Evolutionary conservation across 352 stramenopile species (phyloP), one percentile per base, ranked within the genome.

Genomic region (Phytophthora megakarya): DNA sequence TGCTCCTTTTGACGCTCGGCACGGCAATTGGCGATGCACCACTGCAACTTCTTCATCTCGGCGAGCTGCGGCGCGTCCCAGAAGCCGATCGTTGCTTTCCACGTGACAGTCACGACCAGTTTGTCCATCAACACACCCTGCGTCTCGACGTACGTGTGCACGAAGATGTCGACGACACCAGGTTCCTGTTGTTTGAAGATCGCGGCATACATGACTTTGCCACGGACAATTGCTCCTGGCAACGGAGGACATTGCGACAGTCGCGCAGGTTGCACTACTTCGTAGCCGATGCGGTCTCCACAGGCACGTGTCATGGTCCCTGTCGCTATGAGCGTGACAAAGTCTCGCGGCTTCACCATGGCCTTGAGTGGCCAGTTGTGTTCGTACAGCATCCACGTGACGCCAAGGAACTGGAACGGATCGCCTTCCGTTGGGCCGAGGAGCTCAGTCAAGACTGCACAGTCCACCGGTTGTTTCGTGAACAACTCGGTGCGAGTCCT

Each of bases 251-350:
- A 70, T 16, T 61, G 38, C 12, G 33, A 5, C 16, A 75, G 54
- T 11, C 46, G 52, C 18, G 81, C 71, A n/a, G 81, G 84, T 38
- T 82, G 72, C 13, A 72, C 67, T 32, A 82, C 57, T 25, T 82
- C 71, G 55, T 73, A 82, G 40, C 74, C 74, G 37, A 82, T 64
- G 5, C 51, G 49, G 15, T 82, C 74, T 15, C 73, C 73, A n/a
- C 61, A 69, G 1, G 48, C 42, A 8, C 64, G 60, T 13, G 47
- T 64, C 49, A 78, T 63, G 22, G 70, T 71, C 0, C 73, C 68
- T 3, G 61, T 75, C 7, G 68, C 68, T 28, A 50, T 45, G 3
- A 78, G 30, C 21, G 45, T 69, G 33, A 72, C 68, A n/a, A 78
- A 72, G 23, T 80, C 71, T 19, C 67, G 67, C 11, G 73, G 60